phyloP scores from a whole-genome alignment of 257 asterid genomes.

The Sherardia arvensis region DNA sequence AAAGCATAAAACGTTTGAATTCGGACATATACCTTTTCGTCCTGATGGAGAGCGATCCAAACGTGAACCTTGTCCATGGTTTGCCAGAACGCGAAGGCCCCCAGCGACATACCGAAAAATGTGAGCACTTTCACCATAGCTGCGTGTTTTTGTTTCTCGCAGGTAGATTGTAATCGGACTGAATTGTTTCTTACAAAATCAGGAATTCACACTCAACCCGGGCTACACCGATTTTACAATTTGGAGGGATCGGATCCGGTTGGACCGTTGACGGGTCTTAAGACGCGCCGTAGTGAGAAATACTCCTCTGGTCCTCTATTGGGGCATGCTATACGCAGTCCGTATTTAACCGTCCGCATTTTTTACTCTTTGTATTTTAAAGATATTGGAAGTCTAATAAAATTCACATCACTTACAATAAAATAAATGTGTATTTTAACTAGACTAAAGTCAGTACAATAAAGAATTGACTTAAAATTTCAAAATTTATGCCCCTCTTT shows the following conservation, averaged over 20 bases:
- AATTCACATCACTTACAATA: too few relatives aligned
- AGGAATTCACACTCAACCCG: neutral
- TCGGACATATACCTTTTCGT: constrained; percentile 47
- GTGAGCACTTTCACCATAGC: constrained; percentile 64
- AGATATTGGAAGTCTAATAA: too few relatives aligned
- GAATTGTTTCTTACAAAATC: neutral
- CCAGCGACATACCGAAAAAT: constrained; percentile 63
- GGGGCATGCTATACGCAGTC: too few relatives aligned
- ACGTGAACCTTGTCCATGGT: constrained; percentile 86
- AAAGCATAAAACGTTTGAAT: neutral
- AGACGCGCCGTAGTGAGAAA: neutral
- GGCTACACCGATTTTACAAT: neutral
- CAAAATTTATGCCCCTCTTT: too few relatives aligned
- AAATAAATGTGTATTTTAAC: too few relatives aligned
- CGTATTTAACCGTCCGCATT: too few relatives aligned
- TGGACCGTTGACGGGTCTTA: neutral
- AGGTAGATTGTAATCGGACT: neutral
- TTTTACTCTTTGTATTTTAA: too few relatives aligned
- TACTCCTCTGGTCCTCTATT: too few relatives aligned
- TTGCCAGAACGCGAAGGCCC: constrained; percentile 81
- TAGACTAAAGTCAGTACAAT: too few relatives aligned
- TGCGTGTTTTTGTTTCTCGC: constrained; percentile 12
- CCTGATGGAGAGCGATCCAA: constrained; percentile 86
- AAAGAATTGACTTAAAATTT: too few relatives aligned
- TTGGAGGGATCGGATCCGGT: neutral